phyloP scores from a whole-genome alignment of 306 rosid genomes.

The Prosopis cineraria region DNA sequence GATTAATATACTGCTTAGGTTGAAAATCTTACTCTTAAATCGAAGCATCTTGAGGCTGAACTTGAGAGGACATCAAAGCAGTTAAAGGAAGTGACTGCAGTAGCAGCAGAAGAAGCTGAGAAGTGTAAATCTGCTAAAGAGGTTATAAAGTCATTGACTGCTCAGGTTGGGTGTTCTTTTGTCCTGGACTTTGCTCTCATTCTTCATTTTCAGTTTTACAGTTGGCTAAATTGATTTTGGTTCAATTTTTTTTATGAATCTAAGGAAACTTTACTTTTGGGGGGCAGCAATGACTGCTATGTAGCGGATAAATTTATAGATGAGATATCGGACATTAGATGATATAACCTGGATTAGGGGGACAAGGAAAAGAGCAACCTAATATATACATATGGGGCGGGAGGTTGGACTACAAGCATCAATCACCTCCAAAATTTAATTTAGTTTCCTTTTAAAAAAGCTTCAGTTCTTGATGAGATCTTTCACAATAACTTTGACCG shows the following conservation, averaged over 20 bases:
- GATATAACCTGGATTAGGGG: conserved; percentile 4
- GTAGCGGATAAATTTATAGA: conserved; percentile 1
- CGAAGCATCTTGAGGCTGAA: conserved; percentile 78
- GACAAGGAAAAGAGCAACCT: background rate
- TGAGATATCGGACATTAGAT: conserved; percentile 5
- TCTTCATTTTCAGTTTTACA: conserved; percentile 25
- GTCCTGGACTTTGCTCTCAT: background rate
- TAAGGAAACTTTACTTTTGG: conserved; percentile 26
- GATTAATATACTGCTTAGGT: conserved; percentile 53
- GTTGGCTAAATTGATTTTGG: conserved; percentile 13
- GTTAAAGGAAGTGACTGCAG: conserved; percentile 71
- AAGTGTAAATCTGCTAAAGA: conserved; percentile 93
- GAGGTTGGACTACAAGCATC: background rate
- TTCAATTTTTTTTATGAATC: conserved; percentile 29
- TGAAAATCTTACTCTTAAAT: conserved; percentile 71
- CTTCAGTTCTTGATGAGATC: conserved; percentile 9
- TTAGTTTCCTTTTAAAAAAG: background rate
- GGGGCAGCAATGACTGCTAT: background rate
- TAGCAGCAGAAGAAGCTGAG: conserved; percentile 87
- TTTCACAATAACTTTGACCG: background rate
- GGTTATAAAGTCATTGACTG: conserved; percentile 79
- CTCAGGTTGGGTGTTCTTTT: conserved; percentile 66
- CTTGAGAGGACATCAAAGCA: conserved; percentile 72
- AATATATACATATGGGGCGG: background rate
- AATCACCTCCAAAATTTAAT: background rate